phyloP scores from a whole-genome alignment of 2,329 filamentous ascomycete species.

The Microcyclosporella mali region DNA sequence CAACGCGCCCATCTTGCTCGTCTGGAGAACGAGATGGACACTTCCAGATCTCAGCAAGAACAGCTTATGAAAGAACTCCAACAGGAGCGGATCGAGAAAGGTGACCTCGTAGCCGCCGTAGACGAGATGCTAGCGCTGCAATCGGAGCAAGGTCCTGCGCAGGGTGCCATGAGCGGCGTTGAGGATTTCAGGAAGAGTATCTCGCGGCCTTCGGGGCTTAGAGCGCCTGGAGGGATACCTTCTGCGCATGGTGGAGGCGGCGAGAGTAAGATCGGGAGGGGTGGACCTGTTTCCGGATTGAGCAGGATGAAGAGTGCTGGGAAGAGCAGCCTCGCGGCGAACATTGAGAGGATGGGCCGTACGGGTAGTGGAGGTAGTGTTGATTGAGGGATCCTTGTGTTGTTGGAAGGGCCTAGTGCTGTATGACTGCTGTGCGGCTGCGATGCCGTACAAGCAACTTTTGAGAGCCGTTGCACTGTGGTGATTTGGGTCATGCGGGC shows the following conservation, averaged over 20 bases:
- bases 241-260: slow-evolving; percentile 23
- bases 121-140: slow-evolving; percentile 76
- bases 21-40: slow-evolving; percentile 64
- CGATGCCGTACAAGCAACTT: too few relatives aligned
- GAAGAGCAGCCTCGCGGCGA: slow-evolving; percentile 72
- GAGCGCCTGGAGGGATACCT: slow-evolving; percentile 49
- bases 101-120: slow-evolving; percentile 71
- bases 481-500: too few relatives aligned
- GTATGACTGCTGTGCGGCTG: too few relatives aligned
- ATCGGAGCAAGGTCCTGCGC: slow-evolving; percentile 36
- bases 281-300: slow-evolving; percentile 20
- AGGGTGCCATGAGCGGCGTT: slow-evolving; percentile 35
- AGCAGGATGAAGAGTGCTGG: slow-evolving; percentile 29
- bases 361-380: slow-evolving; percentile 14
- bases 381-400: neutral
- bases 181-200: slow-evolving; percentile 52
- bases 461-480: too few relatives aligned
- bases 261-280: slow-evolving; percentile 44
- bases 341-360: slow-evolving; percentile 80
- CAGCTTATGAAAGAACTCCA: slow-evolving; percentile 64
- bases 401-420: too few relatives aligned
- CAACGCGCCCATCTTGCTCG: slow-evolving; percentile 68
- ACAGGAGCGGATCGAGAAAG: slow-evolving; percentile 73
- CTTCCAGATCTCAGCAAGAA: slow-evolving; percentile 63
- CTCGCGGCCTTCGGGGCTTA: slow-evolving; percentile 48